Base-by-base conservation (phyloP, 2,329 filamentous ascomycete species). In the Calonectria hawksworthii region DNA sequence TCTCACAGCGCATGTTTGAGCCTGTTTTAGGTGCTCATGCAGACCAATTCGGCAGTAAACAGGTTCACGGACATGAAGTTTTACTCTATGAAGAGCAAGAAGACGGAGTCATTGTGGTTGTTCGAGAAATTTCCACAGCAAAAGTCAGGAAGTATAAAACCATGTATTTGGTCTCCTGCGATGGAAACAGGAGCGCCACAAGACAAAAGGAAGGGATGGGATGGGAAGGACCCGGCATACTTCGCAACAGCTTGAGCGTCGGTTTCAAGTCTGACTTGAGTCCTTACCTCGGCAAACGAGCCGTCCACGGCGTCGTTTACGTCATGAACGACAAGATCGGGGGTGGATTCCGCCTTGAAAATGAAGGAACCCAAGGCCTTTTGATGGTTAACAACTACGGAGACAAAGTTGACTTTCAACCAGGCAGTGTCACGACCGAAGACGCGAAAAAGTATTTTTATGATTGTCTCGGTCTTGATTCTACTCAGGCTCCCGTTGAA, bases 1-100 rank as follows among this genome's bases (percentile, higher is more conserved):
- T 68, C 16, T 68, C 65, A 7, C 65, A 68, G n/a, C 65, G 65
- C 8, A 68, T 68, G 65, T 68, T 68, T 30, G 65, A 68, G n/a
- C 65, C 65, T 13, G 26, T 68, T 26, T 47, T 68, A 0, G 65
- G 65, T 13, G 47, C 65, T 7, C 65, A 68, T 18, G 32, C 65
- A 11, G 50, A 68, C 4, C 14, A 54, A 7, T 68, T 38, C 28
- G 23, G 50, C 7, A 68, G 65, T 23, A 28, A 26, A 7, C 65
- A 68, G 5, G 13, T 68, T 18, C 65, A 68, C 18, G 65, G 65
- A 10, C 65, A 68, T 9, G 65, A 68, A n/a, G 65, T 68, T 30
- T 32, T 68, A 2, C 30, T 54, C 8, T 68, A 68, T 36, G 65
- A 68, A 18, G 65, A 68, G 14, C n/a, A 38, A 13, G 47, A 54